Evolutionary conservation across 1,284 basidiomycete genomes (phyloP).

Genomic region (Psilocybe mexicana): DNA sequence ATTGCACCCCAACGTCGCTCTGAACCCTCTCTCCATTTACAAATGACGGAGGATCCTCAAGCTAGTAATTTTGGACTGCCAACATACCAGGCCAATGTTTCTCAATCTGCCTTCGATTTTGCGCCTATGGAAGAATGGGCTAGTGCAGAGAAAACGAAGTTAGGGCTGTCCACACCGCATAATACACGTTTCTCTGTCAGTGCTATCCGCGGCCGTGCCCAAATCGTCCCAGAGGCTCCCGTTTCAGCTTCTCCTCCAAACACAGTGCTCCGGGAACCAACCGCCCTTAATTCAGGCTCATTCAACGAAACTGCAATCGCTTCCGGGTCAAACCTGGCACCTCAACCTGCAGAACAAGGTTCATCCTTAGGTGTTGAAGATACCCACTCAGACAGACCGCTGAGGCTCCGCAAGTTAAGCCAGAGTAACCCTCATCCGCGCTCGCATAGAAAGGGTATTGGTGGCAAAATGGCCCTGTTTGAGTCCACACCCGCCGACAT

Average conservation of each 20-base stretch:
- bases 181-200: constrained; percentile 35
- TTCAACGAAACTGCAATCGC: constrained; percentile 5
- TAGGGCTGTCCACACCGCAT: constrained; percentile 49
- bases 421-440: constrained; percentile 73
- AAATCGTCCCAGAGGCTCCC: background rate
- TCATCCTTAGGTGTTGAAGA: constrained; percentile 7
- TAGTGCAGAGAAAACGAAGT: constrained; percentile 61
- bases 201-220: constrained; percentile 5
- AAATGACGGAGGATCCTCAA: constrained; percentile 30
- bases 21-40: constrained; percentile 39
- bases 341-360: background rate
- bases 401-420: constrained; percentile 81
- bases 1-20: constrained; percentile 30
- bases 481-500: constrained; percentile 63
- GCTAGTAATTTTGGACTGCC: constrained; percentile 50
- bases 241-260: background rate
- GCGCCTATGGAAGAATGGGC: constrained; percentile 80
- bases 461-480: constrained; percentile 91
- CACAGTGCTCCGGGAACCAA: background rate
- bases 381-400: constrained; percentile 27
- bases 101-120: constrained; percentile 73
- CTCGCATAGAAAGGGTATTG: constrained; percentile 62
- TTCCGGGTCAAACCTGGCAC: constrained; percentile 6
- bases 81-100: constrained; percentile 59
- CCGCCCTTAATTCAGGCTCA: background rate